These are phyloP conservation scores for Geosiphon pyriformis DNA, from an alignment of 192 early-diverging fungal genomes.

Conservation along the genomic window DNA sequence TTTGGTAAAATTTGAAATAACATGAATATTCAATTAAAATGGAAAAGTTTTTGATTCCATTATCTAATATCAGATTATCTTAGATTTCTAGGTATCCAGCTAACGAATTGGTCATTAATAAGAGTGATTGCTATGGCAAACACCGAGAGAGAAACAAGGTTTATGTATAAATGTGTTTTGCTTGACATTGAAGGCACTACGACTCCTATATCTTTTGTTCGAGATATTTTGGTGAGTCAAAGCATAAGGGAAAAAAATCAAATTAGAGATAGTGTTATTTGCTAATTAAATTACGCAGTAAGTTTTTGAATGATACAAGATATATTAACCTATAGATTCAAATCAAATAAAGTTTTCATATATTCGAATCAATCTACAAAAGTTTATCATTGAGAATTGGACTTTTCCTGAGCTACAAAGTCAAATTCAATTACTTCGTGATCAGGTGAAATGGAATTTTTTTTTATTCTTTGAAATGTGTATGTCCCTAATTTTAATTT, in stretches of 20 bases:
- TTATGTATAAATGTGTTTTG: conserved; percentile 59
- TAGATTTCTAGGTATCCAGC: too few relatives aligned
- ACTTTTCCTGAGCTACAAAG: conserved; percentile 34
- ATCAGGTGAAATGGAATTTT: conserved; percentile 35
- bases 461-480: background rate
- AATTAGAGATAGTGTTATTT: too few relatives aligned
- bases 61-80: too few relatives aligned
- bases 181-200: conserved; percentile 97
- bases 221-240: conserved; percentile 66
- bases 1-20: too few relatives aligned
- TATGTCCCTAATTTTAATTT: background rate
- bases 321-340: too few relatives aligned
- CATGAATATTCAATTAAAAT: too few relatives aligned
- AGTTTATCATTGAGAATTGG: conserved; percentile 65
- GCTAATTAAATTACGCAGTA: background rate
- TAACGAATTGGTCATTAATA: too few relatives aligned
- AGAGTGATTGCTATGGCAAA: too few relatives aligned
- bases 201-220: conserved; percentile 94
- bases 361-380: conserved; percentile 51
- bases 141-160: too few relatives aligned
- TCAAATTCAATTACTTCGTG: conserved; percentile 41
- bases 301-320: too few relatives aligned
- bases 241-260: too few relatives aligned
- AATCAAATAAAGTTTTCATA: conserved; percentile 68
- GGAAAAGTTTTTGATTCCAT: too few relatives aligned